Evolutionary conservation across 257 asterid species (phyloP).

Genomic region (Handroanthus guayacan): DNA sequence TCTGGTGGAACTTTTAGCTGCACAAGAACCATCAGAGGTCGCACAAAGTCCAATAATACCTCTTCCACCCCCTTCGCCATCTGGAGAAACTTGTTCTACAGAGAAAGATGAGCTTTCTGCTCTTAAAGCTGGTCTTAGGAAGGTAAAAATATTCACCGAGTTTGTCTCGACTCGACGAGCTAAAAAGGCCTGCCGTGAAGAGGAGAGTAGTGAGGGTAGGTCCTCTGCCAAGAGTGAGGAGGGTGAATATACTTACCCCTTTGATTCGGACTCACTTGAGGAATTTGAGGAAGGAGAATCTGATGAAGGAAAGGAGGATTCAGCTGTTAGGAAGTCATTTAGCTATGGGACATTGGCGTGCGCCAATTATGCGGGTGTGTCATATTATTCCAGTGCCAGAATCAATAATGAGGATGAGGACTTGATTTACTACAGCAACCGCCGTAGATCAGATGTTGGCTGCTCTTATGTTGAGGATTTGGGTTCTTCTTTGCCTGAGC

Average conservation of each 20-base stretch:
- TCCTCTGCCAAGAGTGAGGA: conserved; percentile 85
- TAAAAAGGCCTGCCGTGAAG: conserved; percentile 86
- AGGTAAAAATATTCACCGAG: conserved; percentile 81
- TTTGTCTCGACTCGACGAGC: conserved; percentile 82
- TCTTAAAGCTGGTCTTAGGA: conserved; percentile 85
- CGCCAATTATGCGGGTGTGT: conserved; percentile 76
- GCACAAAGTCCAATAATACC: conserved; percentile 57
- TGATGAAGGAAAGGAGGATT: conserved; percentile 66
- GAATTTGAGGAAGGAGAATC: conserved; percentile 82
- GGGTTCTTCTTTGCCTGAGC: conserved; percentile 51
- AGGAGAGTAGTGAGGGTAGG: conserved; percentile 79
- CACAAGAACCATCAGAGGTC: conserved; percentile 60
- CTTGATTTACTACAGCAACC: conserved; percentile 89
- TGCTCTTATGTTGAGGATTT: conserved; percentile 55
- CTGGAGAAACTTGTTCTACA: conserved; percentile 54
- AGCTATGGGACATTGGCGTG: conserved; percentile 87
- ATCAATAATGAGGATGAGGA: conserved; percentile 69
- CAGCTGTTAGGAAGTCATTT: conserved; percentile 77
- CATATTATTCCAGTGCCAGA: conserved; percentile 59
- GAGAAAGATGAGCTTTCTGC: conserved; percentile 96
- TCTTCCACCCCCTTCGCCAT: conserved; percentile 56
- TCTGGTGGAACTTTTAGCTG: conserved; percentile 60
- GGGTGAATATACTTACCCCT: conserved; percentile 80
- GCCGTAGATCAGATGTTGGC: conserved; percentile 79
- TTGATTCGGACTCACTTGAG: conserved; percentile 75